Percentiles rank a stretch among this genome's conserved stretches.
Evolutionary conservation across 805 yeast genomes (phyloP).

Genomic region (Barnettozyma vustinii): DNA sequence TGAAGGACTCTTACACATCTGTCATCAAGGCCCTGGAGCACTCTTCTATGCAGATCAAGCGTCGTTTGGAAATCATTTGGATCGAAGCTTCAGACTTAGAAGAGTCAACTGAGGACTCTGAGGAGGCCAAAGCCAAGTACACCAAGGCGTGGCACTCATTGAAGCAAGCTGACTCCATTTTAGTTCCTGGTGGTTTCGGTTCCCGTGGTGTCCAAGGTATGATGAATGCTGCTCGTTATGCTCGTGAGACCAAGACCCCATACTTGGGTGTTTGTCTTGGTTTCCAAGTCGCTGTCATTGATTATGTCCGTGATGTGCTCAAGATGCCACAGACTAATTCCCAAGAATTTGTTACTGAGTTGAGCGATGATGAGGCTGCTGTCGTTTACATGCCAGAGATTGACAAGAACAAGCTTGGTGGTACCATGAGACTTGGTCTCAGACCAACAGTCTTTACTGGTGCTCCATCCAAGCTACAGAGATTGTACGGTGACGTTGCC

Average conservation of each 20-base stretch:
- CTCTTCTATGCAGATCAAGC: slow-evolving; percentile 83
- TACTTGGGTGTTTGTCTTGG: slow-evolving; percentile 97
- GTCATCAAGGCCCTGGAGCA: slow-evolving; percentile 96
- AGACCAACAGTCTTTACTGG: slow-evolving; percentile 83
- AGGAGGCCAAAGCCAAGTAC: slow-evolving; percentile 73
- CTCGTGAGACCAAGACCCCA: slow-evolving; percentile 93
- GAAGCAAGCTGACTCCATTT: slow-evolving; percentile 91
- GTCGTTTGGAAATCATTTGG: slow-evolving; percentile 87
- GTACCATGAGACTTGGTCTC: slow-evolving; percentile 97
- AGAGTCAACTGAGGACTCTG: slow-evolving; percentile 50
- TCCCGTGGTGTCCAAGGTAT: slow-evolving; percentile 97
- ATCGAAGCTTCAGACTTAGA: slow-evolving; percentile 92
- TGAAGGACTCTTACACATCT: slow-evolving; percentile 91
- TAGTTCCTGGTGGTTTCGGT: slow-evolving; percentile 99
- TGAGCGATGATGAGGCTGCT: slow-evolving; percentile 58
- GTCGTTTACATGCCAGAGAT: slow-evolving; percentile 99
- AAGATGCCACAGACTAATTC: slow-evolving; percentile 68
- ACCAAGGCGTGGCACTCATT: slow-evolving; percentile 94
- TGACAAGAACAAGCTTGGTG: slow-evolving; percentile 92
- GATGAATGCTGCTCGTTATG: slow-evolving; percentile 96
- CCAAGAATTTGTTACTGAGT: slow-evolving; percentile 70
- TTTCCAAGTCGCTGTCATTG: slow-evolving; percentile 94
- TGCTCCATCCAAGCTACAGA: slow-evolving; percentile 65
- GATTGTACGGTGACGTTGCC: slow-evolving; percentile 67
- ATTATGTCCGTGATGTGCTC: slow-evolving; percentile 76